phyloP scores from a whole-genome alignment of 1,284 basidiomycete genomes.

The Tylopilus sp. region DNA sequence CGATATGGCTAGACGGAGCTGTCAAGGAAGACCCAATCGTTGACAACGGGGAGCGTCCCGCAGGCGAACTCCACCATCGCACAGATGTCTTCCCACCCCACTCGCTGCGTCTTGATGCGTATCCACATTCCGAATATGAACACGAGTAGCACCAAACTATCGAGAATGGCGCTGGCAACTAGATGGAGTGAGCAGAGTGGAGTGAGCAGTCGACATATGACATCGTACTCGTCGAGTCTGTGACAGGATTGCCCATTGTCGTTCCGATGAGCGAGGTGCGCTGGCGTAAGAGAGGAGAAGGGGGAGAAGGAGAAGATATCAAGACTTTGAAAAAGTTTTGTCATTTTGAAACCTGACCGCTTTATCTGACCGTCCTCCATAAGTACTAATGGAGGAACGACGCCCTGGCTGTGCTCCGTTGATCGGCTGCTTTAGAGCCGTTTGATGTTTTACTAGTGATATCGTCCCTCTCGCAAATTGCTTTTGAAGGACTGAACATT shows the following conservation, averaged over 20 bases:
- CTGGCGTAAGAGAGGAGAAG: neutral
- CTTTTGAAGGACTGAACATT: too few species aligned
- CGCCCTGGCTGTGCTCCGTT: neutral
- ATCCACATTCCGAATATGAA: conserved; percentile 23
- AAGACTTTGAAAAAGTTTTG: neutral
- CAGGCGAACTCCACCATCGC: conserved; percentile 14
- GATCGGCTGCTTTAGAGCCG: neutral
- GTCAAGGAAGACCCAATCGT: conserved; percentile 8
- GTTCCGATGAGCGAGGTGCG: neutral
- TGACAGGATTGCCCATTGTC: conserved; percentile 7
- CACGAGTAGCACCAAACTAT: conserved; percentile 9
- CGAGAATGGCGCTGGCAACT: conserved; percentile 10
- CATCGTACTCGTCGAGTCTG: conserved; percentile 2
- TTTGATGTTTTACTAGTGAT: neutral
- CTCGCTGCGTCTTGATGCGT: conserved; percentile 13
- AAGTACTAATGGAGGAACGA: neutral
- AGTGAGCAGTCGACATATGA: neutral
- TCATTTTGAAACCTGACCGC: neutral
- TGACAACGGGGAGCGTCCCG: neutral
- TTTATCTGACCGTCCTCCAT: neutral
- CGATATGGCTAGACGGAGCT: too few species aligned
- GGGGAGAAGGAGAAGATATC: neutral
- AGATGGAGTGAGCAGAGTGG: neutral
- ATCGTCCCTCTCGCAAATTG: too few species aligned
- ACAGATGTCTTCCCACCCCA: conserved; percentile 26